Percentiles rank a stretch among this genome's conserved stretches.
Conservation (phyloP, 495 filamentous ascomycete species). For the Cryomyces minteri region DNA sequence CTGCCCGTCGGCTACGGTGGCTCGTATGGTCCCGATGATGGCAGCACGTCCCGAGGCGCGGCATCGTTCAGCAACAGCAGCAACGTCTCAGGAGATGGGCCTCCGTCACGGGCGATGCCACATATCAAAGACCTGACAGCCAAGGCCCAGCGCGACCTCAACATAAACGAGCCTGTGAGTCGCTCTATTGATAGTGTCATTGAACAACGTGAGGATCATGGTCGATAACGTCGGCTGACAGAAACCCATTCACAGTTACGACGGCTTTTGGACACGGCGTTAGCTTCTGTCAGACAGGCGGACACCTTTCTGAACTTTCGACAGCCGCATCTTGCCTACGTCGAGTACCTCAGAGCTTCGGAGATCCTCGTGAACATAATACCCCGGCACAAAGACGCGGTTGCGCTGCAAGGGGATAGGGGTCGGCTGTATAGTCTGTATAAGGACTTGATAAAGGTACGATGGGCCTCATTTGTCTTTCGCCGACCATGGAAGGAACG, state of each 20-base stretch:
- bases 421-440: constrained; percentile 28
- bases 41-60: too few relatives aligned
- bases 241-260: background rate
- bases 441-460: constrained; percentile 29
- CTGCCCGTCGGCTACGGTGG: too few relatives aligned
- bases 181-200: background rate
- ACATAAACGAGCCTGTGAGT: background rate
- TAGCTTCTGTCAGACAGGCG: constrained; percentile 9
- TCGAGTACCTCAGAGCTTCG: constrained; percentile 65
- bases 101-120: background rate
- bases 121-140: constrained; percentile 1
- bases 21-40: too few relatives aligned
- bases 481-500: too few relatives aligned
- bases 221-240: constrained; percentile 3
- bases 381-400: constrained; percentile 51
- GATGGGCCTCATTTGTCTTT: constrained; percentile 3
- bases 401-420: constrained; percentile 26
- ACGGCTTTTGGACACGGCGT: constrained; percentile 12
- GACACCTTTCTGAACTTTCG: constrained; percentile 14
- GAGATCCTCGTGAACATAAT: constrained; percentile 59
- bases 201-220: background rate
- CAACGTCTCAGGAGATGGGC: too few relatives aligned
- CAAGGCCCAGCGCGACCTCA: background rate
- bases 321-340: constrained; percentile 41
- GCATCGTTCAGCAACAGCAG: too few relatives aligned